Base-by-base conservation (phyloP, 306 rosid species). In the Pyrus bretschneideri region DNA sequence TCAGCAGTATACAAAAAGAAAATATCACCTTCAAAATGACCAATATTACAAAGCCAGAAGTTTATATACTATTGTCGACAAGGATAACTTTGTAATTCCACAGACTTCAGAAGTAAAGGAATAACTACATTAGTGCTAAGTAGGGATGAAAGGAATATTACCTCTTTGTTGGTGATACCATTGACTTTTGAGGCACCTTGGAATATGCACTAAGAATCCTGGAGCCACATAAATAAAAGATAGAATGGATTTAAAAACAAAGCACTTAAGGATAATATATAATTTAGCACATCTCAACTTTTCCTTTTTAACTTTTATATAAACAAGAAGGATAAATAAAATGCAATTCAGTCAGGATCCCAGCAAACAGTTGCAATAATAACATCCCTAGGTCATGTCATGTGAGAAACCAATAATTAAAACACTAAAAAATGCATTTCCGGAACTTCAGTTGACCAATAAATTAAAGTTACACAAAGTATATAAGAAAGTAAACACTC, bases 131-230 rank as follows among this genome's bases (percentile, higher is more conserved):
- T 66, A 1, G 52, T 38, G 67, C 49, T 62, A 63, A 70, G 64
- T 2, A 30, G 63, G 74, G 33, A 71, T 58, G 68, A 73, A 61
- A 12, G 27, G 74, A 73, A 35, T 19, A 2, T 35, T 46, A 94
- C 98, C 94, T 89, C 79, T 84, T 80, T 83, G 67, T 69, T 40
- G 88, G 74, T 79, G 96, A 77, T 49, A 83, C 79, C 79, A 71
- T 83, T 23, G 93, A 78, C 80, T 80, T 85, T 71, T 87, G 78
- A 85, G 92, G 87, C 76, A 86, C 82, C 91, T 90, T 93, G 59
- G 96, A 84, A 81, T 87, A 87, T 18, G 92, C 93, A 86, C 78
- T 80, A 52, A 94, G 91, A 79, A 90, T 91, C 87, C 98, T 94
- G 61, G 29, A 74, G 25, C 38, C 25, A 3, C 9, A 30, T 22